Evolutionary conservation across 2,329 filamentous ascomycete species (phyloP).

Genomic region (Colletotrichum navitas): DNA sequence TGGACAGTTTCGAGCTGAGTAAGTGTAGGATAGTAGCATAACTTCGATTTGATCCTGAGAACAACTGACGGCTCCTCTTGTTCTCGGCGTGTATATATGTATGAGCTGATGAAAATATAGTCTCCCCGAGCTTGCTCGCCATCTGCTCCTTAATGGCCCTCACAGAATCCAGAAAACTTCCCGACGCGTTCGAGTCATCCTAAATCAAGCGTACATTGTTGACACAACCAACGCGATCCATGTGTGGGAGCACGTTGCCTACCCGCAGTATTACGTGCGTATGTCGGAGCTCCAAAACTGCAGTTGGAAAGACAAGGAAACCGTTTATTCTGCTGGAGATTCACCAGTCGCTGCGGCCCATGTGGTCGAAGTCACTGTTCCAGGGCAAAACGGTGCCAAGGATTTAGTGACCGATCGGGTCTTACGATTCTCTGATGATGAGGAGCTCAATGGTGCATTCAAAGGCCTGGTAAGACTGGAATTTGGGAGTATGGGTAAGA

Average conservation of each 20-base stretch:
- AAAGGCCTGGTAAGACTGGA: conserved; percentile 52
- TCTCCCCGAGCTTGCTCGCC: conserved; percentile 47
- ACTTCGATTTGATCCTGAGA: not conserved
- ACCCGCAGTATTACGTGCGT: conserved; percentile 61
- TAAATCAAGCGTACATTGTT: conserved; percentile 50
- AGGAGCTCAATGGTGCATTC: conserved; percentile 49
- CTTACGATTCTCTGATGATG: conserved; percentile 55
- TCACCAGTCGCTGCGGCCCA: conserved; percentile 44
- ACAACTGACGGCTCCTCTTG: not conserved
- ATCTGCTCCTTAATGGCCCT: conserved; percentile 47
- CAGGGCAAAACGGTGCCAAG: conserved; percentile 44
- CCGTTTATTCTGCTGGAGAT: conserved; percentile 46
- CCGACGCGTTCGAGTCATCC: conserved; percentile 52
- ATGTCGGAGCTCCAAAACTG: conserved; percentile 48
- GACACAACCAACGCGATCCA: conserved; percentile 54
- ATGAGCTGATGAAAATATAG: conserved; percentile 33
- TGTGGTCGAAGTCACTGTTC: conserved; percentile 50
- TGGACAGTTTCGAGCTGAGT: conserved; percentile 39
- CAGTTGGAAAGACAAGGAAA: conserved; percentile 46
- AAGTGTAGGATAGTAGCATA: not conserved
- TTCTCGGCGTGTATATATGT: not conserved
- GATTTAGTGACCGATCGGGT: conserved; percentile 51
- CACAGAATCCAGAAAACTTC: conserved; percentile 43
- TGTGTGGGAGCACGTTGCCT: conserved; percentile 62
- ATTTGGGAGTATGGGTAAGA: conserved; percentile 52